Evolutionary conservation across 257 asterid genomes (phyloP), one percentile per base, ranked within the genome.

Genomic region (Gardenia jasminoides): DNA sequence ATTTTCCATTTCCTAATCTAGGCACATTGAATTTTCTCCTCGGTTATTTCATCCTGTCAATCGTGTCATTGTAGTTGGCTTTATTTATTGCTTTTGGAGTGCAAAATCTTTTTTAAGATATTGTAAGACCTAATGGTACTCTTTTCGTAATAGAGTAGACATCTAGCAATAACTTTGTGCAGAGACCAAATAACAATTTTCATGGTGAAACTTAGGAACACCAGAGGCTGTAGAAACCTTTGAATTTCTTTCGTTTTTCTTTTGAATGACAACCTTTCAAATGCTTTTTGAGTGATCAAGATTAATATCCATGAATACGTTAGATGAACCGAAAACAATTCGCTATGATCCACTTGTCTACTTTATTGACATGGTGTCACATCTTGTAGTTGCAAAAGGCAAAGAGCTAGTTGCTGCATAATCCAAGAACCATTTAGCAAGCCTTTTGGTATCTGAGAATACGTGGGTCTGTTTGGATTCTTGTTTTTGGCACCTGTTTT

Each of bases 11-110:
- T 3, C 59, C 79, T 28, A 67, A 41, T 59, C 44, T 44, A 26
- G 79, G 43, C 59, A 19, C 50, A 76, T 61, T 62, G 56, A 26
- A 43, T 43, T 28, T 62, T 46, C 72, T 72, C 59, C 75, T 44
- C 33, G 28, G 43, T 43, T 19, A 15, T 43, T 19, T 3, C 33
- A 4, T 70, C 74, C 48, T 3, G 44, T 2, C 6, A 43, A 39
- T 24, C 31, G 12, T 59, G 33, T 33, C 48, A 73, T 15, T 50
- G 66, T 50, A 17, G 70, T n/a, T 71, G 16, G 11, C 0, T n/a
- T 64, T n/a, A 26, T 28, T 13, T 64, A 0, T 2, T 4, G 4
- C 70, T 31, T 26, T 12, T 17, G 31, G 39, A 33, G 15, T 66
- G 44, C 22, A 26, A 36, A 36, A 66, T 66, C 19, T 66, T 6